These are phyloP conservation scores for Suillus luteus DNA, from an alignment of 768 basidiomycete species.

Conservation along the genomic window DNA sequence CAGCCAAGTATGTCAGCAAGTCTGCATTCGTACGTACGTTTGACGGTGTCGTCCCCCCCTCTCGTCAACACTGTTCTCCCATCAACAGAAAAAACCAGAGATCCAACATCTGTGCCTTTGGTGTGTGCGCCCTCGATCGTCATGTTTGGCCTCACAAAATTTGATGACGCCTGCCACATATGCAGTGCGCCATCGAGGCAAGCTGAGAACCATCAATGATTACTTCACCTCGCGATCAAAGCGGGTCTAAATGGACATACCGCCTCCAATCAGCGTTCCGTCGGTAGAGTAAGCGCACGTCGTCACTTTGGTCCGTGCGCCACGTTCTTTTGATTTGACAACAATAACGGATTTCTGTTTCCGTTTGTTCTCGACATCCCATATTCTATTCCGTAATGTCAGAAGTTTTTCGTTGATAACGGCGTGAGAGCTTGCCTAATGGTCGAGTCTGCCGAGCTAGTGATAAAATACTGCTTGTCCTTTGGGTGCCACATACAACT, in stretches of 20 bases:
- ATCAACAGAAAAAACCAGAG: conserved; percentile 87
- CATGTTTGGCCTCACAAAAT: conserved; percentile 90
- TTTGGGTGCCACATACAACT: conserved; percentile 94
- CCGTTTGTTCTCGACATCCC: conserved; percentile 90
- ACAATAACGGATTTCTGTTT: conserved; percentile 97
- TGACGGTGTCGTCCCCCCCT: conserved; percentile 94
- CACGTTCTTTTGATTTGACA: conserved; percentile 94
- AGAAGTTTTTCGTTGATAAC: conserved; percentile 1
- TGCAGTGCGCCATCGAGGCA: conserved; percentile 92
- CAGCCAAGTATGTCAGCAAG: conserved; percentile 5
- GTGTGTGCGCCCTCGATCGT: conserved; percentile 84
- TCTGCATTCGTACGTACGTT: conserved; percentile 61
- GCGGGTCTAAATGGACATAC: conserved; percentile 45
- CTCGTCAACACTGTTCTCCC: conserved; percentile 82
- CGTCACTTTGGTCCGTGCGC: conserved; percentile 89
- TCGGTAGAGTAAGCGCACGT: conserved; percentile 87
- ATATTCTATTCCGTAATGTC: conserved; percentile 60
- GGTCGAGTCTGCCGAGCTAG: conserved; percentile 93
- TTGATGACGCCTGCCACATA: conserved; percentile 90
- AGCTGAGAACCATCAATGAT: conserved; percentile 44
- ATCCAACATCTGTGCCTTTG: conserved; percentile 86
- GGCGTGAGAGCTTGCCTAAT: conserved; percentile 62
- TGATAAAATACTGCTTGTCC: conserved; percentile 82
- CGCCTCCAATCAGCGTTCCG: conserved; percentile 86
- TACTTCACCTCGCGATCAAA: conserved; percentile 8